Base-by-base conservation (phyloP, 2,329 filamentous ascomycete species). In the Paraconiothyrium brasiliense region DNA sequence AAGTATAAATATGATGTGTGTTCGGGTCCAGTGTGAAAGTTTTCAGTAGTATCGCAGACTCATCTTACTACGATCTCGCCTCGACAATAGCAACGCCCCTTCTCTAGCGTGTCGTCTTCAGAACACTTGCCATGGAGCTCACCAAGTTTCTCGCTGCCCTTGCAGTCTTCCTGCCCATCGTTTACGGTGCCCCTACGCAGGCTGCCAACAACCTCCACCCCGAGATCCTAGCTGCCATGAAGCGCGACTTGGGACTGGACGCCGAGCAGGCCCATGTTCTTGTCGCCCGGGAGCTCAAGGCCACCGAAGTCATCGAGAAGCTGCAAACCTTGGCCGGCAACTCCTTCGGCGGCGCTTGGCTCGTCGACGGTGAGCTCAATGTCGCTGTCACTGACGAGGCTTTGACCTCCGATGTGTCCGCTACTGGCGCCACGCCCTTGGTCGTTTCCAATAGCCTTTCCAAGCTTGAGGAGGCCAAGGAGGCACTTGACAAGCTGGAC, bases 191-290 rank as follows among this genome's bases (percentile, higher is more conserved):
- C 58, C 79, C 78, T 58, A 72, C 78, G 27, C 67, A 74, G 54
- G 60, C 77, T 46, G 69, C 77, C 46, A 73, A 61, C 66, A 73
- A 41, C 63, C 76, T 81, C n/a, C 78, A 80, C 71, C 79, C 79
- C 56, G 66, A 78, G 70, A 77, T 80, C 65, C 71, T 81, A 54
- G 77, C 75, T 63, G 79, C 79, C 68, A 81, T 81, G 79, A 80
- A 81, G 77, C 79, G 79, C 65, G 79, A 81, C 71, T 67, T 81
- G 55, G 79, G 79, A 14, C 75, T 81, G 22, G 72, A 80, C 57
- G 72, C 78, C 54, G 72, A 74, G 65, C 73, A 78, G 67, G 79
- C 78, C 32, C 75, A 72, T 61, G 74, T 74, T 64, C 78, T 77
- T 70, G 78, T 81, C 57, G 73, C 76, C 62, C 74, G 76, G 14